Conservation (phyloP, 1,139 yeast species). For the Nakaseomyces nivariensis region DNA sequence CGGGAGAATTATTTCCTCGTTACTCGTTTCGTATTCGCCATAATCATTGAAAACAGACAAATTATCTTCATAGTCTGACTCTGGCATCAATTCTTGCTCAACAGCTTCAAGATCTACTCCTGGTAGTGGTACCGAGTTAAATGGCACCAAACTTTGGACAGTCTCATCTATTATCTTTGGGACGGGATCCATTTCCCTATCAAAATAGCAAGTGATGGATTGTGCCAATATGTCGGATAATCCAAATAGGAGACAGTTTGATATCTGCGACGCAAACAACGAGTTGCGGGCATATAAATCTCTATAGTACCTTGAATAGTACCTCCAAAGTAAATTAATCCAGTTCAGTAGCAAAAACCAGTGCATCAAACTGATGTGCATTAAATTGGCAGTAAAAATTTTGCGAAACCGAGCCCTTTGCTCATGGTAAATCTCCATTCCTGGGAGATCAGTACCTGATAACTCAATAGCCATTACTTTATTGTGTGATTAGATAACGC, state of each 20-base stretch:
- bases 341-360: conserved; percentile 42
- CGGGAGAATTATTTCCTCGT: conserved; percentile 1
- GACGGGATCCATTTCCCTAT: conserved; percentile 25
- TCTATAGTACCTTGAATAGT: conserved; percentile 46
- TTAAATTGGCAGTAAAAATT: neutral
- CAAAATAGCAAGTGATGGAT: conserved; percentile 20
- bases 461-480: neutral
- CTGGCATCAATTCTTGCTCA: neutral
- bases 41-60: conserved; percentile 5
- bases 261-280: conserved; percentile 66
- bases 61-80: conserved; percentile 10
- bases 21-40: conserved; percentile 4
- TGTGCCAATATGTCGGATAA: conserved; percentile 89
- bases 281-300: conserved; percentile 59
- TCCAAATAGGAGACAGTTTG: conserved; percentile 75
- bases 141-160: conserved; percentile 21
- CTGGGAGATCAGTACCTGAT: neutral
- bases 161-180: conserved; percentile 27
- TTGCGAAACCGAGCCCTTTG: neutral
- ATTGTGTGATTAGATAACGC: neutral
- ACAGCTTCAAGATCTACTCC: conserved; percentile 2
- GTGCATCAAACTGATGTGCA: conserved; percentile 41
- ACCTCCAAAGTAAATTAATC: conserved; percentile 39
- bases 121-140: conserved; percentile 4
- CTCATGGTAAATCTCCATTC: neutral